Evolutionary conservation across 192 early-diverging fungal genomes (phyloP).

Genomic region (Coemansia sp.): DNA sequence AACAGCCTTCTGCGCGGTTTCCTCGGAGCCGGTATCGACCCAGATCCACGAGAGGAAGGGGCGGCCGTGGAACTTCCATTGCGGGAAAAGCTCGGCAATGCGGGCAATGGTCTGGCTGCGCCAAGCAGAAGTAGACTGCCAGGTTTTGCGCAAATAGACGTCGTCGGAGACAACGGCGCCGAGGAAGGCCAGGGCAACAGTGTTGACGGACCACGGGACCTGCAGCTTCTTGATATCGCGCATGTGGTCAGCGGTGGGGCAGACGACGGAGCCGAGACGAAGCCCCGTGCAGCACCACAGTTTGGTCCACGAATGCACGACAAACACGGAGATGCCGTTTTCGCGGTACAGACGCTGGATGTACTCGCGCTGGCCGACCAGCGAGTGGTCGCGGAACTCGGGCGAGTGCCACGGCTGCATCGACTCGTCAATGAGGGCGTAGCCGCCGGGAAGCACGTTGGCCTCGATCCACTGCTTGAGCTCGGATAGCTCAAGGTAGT

Average conservation of each 20-base stretch:
- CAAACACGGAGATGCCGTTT: constrained; percentile 73
- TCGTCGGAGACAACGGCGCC: constrained; percentile 71
- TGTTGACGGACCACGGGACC: constrained; percentile 93
- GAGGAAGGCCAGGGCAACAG: constrained; percentile 82
- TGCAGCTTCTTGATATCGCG: constrained; percentile 74
- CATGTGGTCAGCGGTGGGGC: constrained; percentile 76
- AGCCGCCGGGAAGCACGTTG: constrained; percentile 78
- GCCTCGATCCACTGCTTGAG: constrained; percentile 73
- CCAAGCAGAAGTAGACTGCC: constrained; percentile 72
- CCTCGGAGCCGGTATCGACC: constrained; percentile 68
- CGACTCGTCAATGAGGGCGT: constrained; percentile 86
- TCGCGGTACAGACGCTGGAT: constrained; percentile 60
- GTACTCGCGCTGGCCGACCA: constrained; percentile 73
- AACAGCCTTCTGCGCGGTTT: constrained; percentile 65
- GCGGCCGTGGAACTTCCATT: constrained; percentile 73
- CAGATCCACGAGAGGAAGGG: constrained; percentile 85
- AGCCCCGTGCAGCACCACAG: constrained; percentile 92
- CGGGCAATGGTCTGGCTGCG: constrained; percentile 55
- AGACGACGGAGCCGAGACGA: constrained; percentile 84
- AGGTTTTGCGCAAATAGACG: constrained; percentile 73
- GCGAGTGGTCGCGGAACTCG: constrained; percentile 78
- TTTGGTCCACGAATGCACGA: constrained; percentile 95
- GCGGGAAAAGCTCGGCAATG: constrained; percentile 35
- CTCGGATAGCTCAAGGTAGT: constrained; percentile 72
- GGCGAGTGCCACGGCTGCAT: constrained; percentile 93